These are phyloP conservation scores for Ustilago cynodontis DNA, from an alignment of 1,284 basidiomycete species.

Conservation along the genomic window DNA sequence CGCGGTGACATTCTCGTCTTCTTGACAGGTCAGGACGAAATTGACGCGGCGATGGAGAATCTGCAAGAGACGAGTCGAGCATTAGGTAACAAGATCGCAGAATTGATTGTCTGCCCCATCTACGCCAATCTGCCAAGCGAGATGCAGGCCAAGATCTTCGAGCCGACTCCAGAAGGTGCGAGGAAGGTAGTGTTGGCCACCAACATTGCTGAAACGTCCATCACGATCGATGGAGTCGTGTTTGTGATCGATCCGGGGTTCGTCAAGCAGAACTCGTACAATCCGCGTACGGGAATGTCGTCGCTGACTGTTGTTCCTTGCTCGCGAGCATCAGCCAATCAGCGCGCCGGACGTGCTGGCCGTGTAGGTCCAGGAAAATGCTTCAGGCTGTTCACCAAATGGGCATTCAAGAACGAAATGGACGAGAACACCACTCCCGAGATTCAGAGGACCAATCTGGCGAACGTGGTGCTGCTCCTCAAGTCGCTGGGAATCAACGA, in stretches of 20 bases:
- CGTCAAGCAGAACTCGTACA: conserved; percentile 70
- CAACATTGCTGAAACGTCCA: conserved; percentile 81
- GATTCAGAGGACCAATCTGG: conserved; percentile 74
- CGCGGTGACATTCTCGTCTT: conserved; percentile 99
- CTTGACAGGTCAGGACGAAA: conserved; percentile 98
- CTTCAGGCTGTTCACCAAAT: conserved; percentile 83
- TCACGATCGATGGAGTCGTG: conserved; percentile 69
- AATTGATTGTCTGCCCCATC: conserved; percentile 95
- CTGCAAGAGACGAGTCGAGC: conserved; percentile 93
- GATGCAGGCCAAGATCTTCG: conserved; percentile 99
- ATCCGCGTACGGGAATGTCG: conserved; percentile 68
- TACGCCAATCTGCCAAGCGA: conserved; percentile 98
- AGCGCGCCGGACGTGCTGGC: conserved; percentile 94
- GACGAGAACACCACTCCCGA: conserved; percentile 77
- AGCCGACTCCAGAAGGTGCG: conserved; percentile 95
- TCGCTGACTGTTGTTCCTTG: conserved; percentile 73
- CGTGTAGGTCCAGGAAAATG: conserved; percentile 98
- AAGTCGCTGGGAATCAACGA: conserved; percentile 78
- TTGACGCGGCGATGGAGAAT: conserved; percentile 92
- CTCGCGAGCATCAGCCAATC: conserved; percentile 95
- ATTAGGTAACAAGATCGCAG: conserved; percentile 93
- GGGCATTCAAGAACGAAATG: conserved; percentile 77
- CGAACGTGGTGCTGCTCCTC: conserved; percentile 75
- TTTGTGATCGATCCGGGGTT: conserved; percentile 70
- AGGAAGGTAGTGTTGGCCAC: conserved; percentile 94